A percentile compares a stretch with the other conserved stretches of the same genome.
phyloP scores from a whole-genome alignment of 2,329 filamentous ascomycete genomes.

The Botryosphaeria dothidea region DNA sequence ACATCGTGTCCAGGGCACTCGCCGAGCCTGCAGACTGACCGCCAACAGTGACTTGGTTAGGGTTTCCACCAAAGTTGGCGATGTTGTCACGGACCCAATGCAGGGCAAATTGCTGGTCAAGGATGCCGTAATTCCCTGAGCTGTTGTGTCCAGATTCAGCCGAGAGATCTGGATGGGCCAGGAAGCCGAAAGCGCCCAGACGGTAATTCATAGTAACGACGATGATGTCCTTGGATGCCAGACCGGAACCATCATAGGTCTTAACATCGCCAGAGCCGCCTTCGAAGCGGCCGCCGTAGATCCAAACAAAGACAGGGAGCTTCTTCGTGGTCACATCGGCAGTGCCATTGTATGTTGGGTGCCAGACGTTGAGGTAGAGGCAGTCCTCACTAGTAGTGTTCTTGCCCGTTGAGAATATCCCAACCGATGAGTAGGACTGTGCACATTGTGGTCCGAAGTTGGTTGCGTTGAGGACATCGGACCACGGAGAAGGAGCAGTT shows the following conservation, averaged over 20 bases:
- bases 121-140: conserved; percentile 37
- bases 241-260: conserved; percentile 25
- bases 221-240: conserved; percentile 24
- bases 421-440: neutral
- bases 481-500: conserved; percentile 1
- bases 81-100: conserved; percentile 45
- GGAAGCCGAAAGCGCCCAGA: conserved; percentile 46
- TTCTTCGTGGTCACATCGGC: neutral
- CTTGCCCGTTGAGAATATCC: conserved; percentile 9
- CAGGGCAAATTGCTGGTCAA: conserved; percentile 40
- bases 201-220: conserved; percentile 36
- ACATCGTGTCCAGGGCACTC: conserved; percentile 38
- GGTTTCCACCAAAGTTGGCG: conserved; percentile 47
- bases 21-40: conserved; percentile 43
- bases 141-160: conserved; percentile 15
- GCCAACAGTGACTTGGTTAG: conserved; percentile 47
- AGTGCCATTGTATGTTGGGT: conserved; percentile 14
- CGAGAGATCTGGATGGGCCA: conserved; percentile 1
- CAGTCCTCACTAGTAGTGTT: conserved; percentile 25
- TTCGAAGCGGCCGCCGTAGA: conserved; percentile 41
- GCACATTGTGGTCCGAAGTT: conserved; percentile 17
- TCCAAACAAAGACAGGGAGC: conserved; percentile 49
- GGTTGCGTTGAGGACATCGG: conserved; percentile 9
- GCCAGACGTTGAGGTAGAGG: conserved; percentile 37
- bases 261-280: conserved; percentile 8